These are phyloP conservation scores for Trichophaea hybrida DNA, from an alignment of 2,329 filamentous ascomycete genomes.

Conservation along the genomic window DNA sequence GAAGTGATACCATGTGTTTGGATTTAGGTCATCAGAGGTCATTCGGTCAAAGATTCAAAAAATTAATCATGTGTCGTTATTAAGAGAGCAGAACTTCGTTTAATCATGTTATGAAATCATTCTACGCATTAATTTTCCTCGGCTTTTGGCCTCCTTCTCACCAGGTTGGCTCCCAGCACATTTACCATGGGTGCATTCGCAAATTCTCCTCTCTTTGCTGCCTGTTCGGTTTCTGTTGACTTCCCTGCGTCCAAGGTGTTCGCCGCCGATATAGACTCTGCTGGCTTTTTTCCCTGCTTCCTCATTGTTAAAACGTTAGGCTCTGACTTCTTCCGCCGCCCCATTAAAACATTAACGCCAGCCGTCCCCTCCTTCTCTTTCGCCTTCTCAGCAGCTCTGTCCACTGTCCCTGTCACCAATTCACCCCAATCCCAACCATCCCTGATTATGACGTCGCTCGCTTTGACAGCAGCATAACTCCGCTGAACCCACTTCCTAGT, in stretches of 20 bases:
- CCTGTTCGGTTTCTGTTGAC: neutral
- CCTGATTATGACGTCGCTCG: conserved; percentile 2
- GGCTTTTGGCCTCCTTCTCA: conserved; percentile 45
- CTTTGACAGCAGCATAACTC: conserved; percentile 7
- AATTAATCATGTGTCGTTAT: too few species aligned
- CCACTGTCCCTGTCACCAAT: conserved; percentile 19
- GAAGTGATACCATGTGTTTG: too few species aligned
- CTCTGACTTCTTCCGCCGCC: neutral
- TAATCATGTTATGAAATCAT: too few species aligned
- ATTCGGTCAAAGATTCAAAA: too few species aligned
- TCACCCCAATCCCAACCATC: conserved; percentile 12
- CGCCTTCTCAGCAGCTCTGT: conserved; percentile 30
- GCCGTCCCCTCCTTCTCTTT: conserved; percentile 12
- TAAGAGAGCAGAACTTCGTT: too few species aligned
- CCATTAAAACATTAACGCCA: neutral
- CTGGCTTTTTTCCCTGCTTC: neutral
- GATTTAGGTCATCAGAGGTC: too few species aligned
- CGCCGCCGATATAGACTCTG: neutral
- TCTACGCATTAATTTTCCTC: neutral
- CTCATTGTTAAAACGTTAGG: neutral
- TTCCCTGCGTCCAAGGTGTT: neutral
- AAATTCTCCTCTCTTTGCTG: neutral
- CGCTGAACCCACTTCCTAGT: conserved; percentile 58
- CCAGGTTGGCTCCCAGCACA: conserved; percentile 37
- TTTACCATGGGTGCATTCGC: conserved; percentile 32